Evolutionary conservation across 306 rosid genomes (phyloP), one percentile per base, ranked within the genome.

Genomic region (Oemleria cerasiformis): DNA sequence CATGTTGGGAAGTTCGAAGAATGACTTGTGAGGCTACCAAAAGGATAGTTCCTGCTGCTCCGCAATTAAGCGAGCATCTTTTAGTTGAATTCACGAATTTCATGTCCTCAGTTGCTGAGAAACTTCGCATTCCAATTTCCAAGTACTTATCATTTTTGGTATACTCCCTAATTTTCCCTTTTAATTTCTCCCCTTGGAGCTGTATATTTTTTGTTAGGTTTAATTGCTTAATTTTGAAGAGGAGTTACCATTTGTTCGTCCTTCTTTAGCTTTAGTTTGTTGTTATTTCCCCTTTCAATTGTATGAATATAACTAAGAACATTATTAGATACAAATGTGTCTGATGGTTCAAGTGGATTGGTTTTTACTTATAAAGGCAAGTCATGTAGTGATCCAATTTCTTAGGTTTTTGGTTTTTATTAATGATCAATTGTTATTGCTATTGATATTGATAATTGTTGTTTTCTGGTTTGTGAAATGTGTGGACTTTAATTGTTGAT

Each of bases 1-100:
- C 91, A 23, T 74, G 82, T 79, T 94, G 92, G 96, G 95, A 94
- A 73, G 67, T 91, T 75, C 87, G 97, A 74, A 86, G 87, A 70
- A 76, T n/a, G 63, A 78, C 86, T 75, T 80, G 63, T 71, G 74
- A 82, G 60, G 80, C 85, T 76, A 79, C 86, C 71, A 82, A 76
- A 79, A 91, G 82, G 91, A 84, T 86, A 77, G 78, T 94, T 65
- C 21, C 79, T 74, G 81, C 89, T 65, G 89, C 90, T 59, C 85
- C 92, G 6, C 88, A 90, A 59, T 72, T 93, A 57, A 79, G 86
- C 54, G 88, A 79, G 72, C 90, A 83, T 77, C 81, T 93, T 71
- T 73, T 90, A 72, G 55, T 80, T n/a, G 98, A 93, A 82, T 87
- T 88, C 78, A 68, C 74, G 5, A 78, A 72, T 82, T 93, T 84